Conservation (phyloP, 2,329 filamentous ascomycete species). For the Penicillium hordei region DNA sequence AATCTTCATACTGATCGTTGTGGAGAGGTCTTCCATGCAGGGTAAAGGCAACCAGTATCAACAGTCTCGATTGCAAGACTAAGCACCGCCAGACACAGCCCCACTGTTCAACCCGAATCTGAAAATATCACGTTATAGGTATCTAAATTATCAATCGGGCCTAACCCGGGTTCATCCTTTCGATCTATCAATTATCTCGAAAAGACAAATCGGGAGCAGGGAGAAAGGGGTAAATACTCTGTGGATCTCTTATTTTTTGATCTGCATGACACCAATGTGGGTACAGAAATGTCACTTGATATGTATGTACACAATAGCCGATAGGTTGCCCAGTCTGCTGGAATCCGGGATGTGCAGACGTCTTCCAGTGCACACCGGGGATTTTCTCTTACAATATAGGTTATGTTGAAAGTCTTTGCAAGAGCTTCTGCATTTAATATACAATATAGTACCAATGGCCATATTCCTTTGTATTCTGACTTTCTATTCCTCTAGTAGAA, state of each 20-base stretch:
- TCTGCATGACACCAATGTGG: constrained; percentile 1
- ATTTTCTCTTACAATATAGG: not conserved
- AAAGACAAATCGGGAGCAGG: not conserved
- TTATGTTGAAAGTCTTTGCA: not conserved
- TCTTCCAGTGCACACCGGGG: not conserved
- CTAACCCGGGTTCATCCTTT: not conserved
- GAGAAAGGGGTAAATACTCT: not conserved
- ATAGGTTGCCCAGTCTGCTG: constrained; percentile 3
- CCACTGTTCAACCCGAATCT: not conserved
- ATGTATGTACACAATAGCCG: not conserved
- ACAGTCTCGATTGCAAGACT: not conserved
- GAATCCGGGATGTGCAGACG: constrained; percentile 1
- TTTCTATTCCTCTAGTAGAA: not conserved
- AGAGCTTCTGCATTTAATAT: not conserved
- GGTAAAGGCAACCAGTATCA: constrained; percentile 3
- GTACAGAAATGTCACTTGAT: not conserved
- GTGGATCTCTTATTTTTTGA: not conserved
- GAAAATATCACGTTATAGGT: constrained; percentile 1
- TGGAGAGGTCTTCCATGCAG: constrained; percentile 4
- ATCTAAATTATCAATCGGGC: not conserved
- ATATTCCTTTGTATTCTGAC: not conserved
- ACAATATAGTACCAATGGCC: not conserved
- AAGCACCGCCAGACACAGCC: not conserved
- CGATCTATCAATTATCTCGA: constrained; percentile 4
- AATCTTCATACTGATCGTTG: not conserved